phyloP scores from a whole-genome alignment of 2,329 filamentous ascomycete genomes.

The Alternaria sp. region DNA sequence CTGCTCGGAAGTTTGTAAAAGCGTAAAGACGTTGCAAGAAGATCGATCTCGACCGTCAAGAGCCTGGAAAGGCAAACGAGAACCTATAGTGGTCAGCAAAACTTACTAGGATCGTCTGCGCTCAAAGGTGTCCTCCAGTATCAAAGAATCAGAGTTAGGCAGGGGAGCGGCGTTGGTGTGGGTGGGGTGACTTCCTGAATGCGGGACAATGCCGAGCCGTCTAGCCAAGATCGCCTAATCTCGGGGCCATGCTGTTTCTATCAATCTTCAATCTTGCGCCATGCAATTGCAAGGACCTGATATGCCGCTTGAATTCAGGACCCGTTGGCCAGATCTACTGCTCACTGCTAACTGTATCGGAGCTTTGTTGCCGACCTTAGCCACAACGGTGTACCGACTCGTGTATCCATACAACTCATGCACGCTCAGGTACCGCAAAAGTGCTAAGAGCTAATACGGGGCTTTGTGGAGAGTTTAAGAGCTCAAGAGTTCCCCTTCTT shows the following conservation, averaged over 20 bases:
- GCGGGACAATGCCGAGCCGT: not conserved
- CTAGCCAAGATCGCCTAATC: slow-evolving; percentile 1
- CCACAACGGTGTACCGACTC: not conserved
- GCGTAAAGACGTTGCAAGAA: not conserved
- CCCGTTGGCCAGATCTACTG: not conserved
- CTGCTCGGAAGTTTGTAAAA: not conserved
- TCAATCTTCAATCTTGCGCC: not conserved
- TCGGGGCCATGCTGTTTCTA: not conserved
- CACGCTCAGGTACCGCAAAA: not conserved
- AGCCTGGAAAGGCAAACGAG: not conserved
- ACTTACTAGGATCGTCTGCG: not conserved
- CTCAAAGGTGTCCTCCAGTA: not conserved
- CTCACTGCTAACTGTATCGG: not conserved
- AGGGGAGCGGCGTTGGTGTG: not conserved
- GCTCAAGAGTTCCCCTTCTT: slow-evolving; percentile 5
- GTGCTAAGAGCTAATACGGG: not conserved
- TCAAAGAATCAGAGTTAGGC: not conserved
- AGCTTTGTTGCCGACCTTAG: not conserved
- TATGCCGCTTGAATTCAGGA: not conserved
- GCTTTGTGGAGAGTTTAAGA: not conserved
- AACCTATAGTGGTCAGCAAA: not conserved
- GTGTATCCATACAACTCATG: slow-evolving; percentile 1
- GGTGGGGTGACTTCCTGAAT: not conserved
- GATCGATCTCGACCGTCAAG: not conserved
- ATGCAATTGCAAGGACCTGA: not conserved